These are phyloP conservation scores for Fomitopsis serialis DNA, from an alignment of 768 basidiomycete genomes.

Conservation along the genomic window DNA sequence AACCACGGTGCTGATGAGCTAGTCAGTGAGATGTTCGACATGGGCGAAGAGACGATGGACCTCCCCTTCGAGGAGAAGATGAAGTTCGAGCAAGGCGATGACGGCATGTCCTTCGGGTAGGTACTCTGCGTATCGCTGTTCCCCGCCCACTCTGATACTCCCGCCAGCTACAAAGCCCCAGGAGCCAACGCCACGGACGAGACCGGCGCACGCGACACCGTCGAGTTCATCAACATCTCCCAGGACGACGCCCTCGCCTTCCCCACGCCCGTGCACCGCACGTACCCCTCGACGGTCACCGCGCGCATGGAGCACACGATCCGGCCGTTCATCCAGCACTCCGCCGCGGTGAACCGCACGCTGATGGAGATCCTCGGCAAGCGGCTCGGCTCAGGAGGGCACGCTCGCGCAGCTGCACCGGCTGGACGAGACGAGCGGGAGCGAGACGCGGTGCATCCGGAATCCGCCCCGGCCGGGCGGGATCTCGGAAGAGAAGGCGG, in stretches of 20 bases:
- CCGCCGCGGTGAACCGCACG: slow-evolving; percentile 20
- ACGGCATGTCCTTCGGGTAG: slow-evolving; percentile 32
- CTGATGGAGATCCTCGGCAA: slow-evolving; percentile 24
- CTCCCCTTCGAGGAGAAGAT: slow-evolving; percentile 36
- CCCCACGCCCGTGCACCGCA: slow-evolving; percentile 22
- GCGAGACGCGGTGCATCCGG: slow-evolving; percentile 29
- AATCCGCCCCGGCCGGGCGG: slow-evolving; percentile 22
- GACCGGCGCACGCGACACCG: slow-evolving; percentile 22
- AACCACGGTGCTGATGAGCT: slow-evolving; percentile 33
- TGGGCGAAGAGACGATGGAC: slow-evolving; percentile 34
- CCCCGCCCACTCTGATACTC: background rate
- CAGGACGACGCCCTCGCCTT: slow-evolving; percentile 29
- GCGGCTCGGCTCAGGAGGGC: slow-evolving; percentile 25
- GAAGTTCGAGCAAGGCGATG: slow-evolving; percentile 37
- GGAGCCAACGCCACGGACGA: slow-evolving; percentile 27
- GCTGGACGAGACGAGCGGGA: slow-evolving; percentile 23
- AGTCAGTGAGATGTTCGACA: slow-evolving; percentile 32
- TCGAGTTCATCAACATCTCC: slow-evolving; percentile 28
- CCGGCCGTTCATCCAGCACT: slow-evolving; percentile 20
- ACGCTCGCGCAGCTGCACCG: slow-evolving; percentile 21
- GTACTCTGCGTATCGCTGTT: background rate
- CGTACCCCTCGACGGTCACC: slow-evolving; percentile 25
- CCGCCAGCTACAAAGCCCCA: slow-evolving; percentile 20
- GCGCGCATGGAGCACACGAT: slow-evolving; percentile 22
- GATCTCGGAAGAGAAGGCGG: slow-evolving; percentile 20